A percentile compares a stretch with the other conserved stretches of the same genome.
phyloP scores from a whole-genome alignment of 352 stramenopile genomes.

The Peronospora belbahrii region DNA sequence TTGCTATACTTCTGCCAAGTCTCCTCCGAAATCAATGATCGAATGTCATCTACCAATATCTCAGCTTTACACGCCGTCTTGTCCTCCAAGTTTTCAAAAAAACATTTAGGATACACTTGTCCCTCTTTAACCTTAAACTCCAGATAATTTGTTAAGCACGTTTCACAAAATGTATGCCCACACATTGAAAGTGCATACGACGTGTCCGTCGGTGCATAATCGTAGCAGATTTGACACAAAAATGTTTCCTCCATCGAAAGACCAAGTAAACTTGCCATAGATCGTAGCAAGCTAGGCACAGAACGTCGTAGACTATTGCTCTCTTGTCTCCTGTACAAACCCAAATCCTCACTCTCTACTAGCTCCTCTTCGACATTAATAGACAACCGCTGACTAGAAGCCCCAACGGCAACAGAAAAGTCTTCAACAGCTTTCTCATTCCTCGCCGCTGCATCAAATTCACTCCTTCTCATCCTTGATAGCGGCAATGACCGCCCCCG shows the following conservation, averaged over 20 bases:
- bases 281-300: conserved; percentile 45
- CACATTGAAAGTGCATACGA: conserved; percentile 38
- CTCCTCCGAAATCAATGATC: conserved; percentile 33
- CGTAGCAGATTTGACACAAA: conserved; percentile 72
- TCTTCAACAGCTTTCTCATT: neutral
- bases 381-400: conserved; percentile 10
- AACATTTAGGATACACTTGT: conserved; percentile 70
- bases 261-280: conserved; percentile 43
- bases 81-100: conserved; percentile 32
- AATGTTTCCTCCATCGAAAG: conserved; percentile 65
- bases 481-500: conserved; percentile 22
- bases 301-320: conserved; percentile 26
- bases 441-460: conserved; percentile 8
- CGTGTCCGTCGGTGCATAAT: conserved; percentile 36
- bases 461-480: conserved; percentile 13
- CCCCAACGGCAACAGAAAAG: conserved; percentile 11
- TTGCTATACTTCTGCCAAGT: conserved; percentile 71
- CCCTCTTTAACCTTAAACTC: conserved; percentile 65
- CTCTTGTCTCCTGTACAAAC: conserved; percentile 16
- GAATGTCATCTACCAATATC: conserved; percentile 41
- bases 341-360: conserved; percentile 4
- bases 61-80: conserved; percentile 30
- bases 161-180: conserved; percentile 48
- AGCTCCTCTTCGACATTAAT: conserved; percentile 2
- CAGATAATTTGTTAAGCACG: conserved; percentile 57